A percentile compares a stretch with the other conserved stretches of the same genome.
These are phyloP conservation scores for Wickerhamiella bombiphila DNA, from an alignment of 805 yeast genomes.

Conservation along the genomic window DNA sequence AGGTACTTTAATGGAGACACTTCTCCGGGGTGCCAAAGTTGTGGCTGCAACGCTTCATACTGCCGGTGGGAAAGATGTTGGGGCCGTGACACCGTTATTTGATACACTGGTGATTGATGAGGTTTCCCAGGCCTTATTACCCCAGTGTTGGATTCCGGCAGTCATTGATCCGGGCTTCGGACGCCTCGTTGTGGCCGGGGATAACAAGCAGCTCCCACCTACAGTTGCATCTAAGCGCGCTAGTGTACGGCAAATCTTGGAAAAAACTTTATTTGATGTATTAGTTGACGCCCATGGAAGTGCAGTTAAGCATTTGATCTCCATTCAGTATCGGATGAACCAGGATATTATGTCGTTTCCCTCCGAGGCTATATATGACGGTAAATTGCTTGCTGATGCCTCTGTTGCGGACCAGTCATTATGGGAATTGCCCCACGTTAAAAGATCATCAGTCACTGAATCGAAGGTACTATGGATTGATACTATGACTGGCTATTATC, in stretches of 20 bases:
- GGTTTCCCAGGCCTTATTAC: slow-evolving; percentile 86
- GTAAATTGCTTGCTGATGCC: slow-evolving; percentile 45
- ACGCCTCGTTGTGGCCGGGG: slow-evolving; percentile 76
- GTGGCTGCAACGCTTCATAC: slow-evolving; percentile 81
- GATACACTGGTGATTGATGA: slow-evolving; percentile 85
- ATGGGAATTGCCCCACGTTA: slow-evolving; percentile 35
- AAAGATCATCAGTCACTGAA: slow-evolving; percentile 38
- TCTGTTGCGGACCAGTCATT: slow-evolving; percentile 41
- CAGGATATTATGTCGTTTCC: slow-evolving; percentile 63
- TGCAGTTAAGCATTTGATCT: slow-evolving; percentile 41
- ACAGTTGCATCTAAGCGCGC: slow-evolving; percentile 45
- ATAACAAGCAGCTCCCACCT: slow-evolving; percentile 83
- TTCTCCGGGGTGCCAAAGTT: slow-evolving; percentile 48
- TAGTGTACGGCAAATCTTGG: slow-evolving; percentile 33
- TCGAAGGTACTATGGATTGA: slow-evolving; percentile 69
- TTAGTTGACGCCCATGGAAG: slow-evolving; percentile 37
- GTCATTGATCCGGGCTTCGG: slow-evolving; percentile 44
- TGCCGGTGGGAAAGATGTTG: slow-evolving; percentile 56
- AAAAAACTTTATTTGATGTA: slow-evolving; percentile 68
- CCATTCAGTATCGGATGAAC: slow-evolving; percentile 83
- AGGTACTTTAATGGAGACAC: slow-evolving; percentile 41
- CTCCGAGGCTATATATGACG: slow-evolving; percentile 48
- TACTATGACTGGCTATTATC: slow-evolving; percentile 79
- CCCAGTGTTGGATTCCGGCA: slow-evolving; percentile 93
- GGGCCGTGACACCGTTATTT: slow-evolving; percentile 41